A percentile compares a stretch with the other conserved stretches of the same genome.
Evolutionary conservation across 306 rosid genomes (phyloP).

Genomic region (Lathyrus sativus): DNA sequence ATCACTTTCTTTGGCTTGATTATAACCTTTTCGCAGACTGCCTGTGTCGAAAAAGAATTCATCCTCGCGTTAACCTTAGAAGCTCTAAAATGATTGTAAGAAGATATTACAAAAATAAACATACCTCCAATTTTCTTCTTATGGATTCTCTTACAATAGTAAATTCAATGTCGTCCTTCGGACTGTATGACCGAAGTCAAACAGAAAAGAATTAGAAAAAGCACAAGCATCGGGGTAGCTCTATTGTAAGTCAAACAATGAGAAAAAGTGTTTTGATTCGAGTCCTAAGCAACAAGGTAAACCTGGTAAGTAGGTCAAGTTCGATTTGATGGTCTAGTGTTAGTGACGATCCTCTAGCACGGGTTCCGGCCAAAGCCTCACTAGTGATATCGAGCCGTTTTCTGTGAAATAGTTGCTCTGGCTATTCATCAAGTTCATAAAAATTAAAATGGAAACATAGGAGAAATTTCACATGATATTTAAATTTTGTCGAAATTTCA

Average conservation of each 20-base stretch:
- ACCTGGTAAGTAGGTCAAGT: slow-evolving; percentile 91
- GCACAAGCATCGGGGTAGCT: neutral
- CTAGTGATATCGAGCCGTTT: slow-evolving; percentile 74
- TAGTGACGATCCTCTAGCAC: slow-evolving; percentile 76
- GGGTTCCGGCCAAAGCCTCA: slow-evolving; percentile 97
- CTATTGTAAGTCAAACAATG: neutral
- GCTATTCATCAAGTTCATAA: slow-evolving; percentile 72
- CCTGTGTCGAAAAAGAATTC: slow-evolving; percentile 45
- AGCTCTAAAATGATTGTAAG: slow-evolving; percentile 5
- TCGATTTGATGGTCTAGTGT: slow-evolving; percentile 75
- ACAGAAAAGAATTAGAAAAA: slow-evolving; percentile 30
- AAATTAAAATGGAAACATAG: slow-evolving; percentile 45
- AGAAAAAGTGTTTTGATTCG: slow-evolving; percentile 19
- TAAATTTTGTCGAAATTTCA: slow-evolving; percentile 4
- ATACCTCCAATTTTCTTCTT: slow-evolving; percentile 79
- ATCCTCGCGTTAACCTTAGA: slow-evolving; percentile 16
- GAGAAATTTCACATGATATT: too few species aligned
- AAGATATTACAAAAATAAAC: slow-evolving; percentile 35
- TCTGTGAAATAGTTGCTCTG: slow-evolving; percentile 98
- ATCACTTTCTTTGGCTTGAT: slow-evolving; percentile 74
- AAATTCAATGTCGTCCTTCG: slow-evolving; percentile 89
- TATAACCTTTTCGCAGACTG: slow-evolving; percentile 62
- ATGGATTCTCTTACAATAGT: slow-evolving; percentile 86
- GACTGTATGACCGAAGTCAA: slow-evolving; percentile 51
- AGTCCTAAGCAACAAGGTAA: slow-evolving; percentile 32